Evolutionary conservation across 768 basidiomycete species (phyloP), one percentile per base, ranked within the genome.

Genomic region (Phlegmacium glaucopus): DNA sequence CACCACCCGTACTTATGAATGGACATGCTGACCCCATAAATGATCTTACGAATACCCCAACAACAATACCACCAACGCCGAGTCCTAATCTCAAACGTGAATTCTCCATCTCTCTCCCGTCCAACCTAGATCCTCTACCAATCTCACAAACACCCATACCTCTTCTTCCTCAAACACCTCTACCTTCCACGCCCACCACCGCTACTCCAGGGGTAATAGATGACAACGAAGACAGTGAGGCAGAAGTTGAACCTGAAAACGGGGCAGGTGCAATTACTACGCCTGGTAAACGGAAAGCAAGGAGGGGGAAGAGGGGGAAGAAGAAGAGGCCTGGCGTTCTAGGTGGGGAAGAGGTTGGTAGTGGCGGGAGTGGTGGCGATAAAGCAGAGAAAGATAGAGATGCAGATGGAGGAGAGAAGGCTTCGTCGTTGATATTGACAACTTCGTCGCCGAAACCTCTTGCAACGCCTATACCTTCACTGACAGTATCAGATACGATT

Each of bases 401-500:
- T 28, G 32, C 35, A 6, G 41, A 63, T 50, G 64, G 64, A 5
- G 65, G 69, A 46, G 66, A 68, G 39, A 59, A 54, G 36, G 53
- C 48, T 37, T 48, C 52, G 5, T 56, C 53, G 8, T 58, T 49
- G 30, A 35, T 57, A 30, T 50, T 58, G 45, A 60, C 56, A 26
- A 59, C 59, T 11, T 56, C 50, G n/a, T 57, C 71, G 3, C 56
- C 66, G 2, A 59, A 61, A 22, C 56, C 62, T 8, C 51, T 63
- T 6, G 53, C 60, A 6, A 42, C 57, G 15, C 51, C 58, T 15
- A 55, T 62, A 12, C 70, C 83, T 6, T 85, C 85, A 0, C 68
- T 92, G 36, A 57, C 80, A 16, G 83, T 93, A 12, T 88, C 89
- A 6, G 87, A 91, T 39, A 77, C 72, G 1, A 70, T 91, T 36